These are phyloP conservation scores for Lactarius hatsudake DNA, from an alignment of 768 basidiomycete species.

Conservation along the genomic window DNA sequence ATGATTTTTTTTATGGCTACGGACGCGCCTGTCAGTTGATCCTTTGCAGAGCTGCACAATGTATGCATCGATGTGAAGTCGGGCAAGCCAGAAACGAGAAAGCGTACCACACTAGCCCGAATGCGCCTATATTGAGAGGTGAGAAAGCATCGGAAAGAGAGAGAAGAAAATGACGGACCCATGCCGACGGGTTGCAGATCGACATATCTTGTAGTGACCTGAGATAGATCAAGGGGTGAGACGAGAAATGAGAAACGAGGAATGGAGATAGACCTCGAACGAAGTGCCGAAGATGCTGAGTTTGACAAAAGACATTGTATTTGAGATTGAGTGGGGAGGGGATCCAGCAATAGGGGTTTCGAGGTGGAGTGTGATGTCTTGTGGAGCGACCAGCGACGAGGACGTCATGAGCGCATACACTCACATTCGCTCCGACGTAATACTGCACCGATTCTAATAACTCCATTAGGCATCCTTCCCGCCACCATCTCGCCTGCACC, in stretches of 20 bases:
- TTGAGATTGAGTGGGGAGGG: slow-evolving; percentile 4
- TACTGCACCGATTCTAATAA: neutral
- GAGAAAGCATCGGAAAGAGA: neutral
- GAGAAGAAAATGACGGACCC: slow-evolving; percentile 56
- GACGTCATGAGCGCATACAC: slow-evolving; percentile 13
- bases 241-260: neutral
- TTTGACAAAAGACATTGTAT: slow-evolving; percentile 88
- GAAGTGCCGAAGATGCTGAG: slow-evolving; percentile 98
- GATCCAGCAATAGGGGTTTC: slow-evolving; percentile 14
- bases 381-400: neutral
- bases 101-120: slow-evolving; percentile 91
- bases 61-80: neutral
- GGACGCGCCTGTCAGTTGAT: slow-evolving; percentile 88
- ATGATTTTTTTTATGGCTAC: slow-evolving; percentile 99
- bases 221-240: slow-evolving; percentile 21
- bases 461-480: neutral
- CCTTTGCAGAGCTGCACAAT: slow-evolving; percentile 76
- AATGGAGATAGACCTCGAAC: slow-evolving; percentile 65
- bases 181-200: slow-evolving; percentile 99
- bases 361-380: slow-evolving; percentile 2
- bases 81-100: neutral
- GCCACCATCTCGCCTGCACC: no score
- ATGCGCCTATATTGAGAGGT: slow-evolving; percentile 61
- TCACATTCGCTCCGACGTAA: slow-evolving; percentile 10
- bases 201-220: slow-evolving; percentile 98